These are phyloP conservation scores for Diaporthe batatas DNA, from an alignment of 2,329 filamentous ascomycete species.

Conservation along the genomic window DNA sequence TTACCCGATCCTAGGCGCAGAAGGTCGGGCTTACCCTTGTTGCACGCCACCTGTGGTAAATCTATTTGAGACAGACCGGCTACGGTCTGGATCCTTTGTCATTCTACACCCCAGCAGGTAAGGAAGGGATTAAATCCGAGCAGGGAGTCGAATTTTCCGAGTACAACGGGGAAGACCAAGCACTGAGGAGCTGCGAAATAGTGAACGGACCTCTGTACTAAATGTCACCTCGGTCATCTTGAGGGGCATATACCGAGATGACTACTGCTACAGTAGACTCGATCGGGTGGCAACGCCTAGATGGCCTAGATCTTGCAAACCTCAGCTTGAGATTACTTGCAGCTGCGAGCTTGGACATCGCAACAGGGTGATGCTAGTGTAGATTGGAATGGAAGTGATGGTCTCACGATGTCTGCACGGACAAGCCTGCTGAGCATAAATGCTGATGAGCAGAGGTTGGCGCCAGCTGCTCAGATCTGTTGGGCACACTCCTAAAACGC, in stretches of 20 bases:
- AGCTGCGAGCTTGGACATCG: not conserved
- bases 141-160: not conserved
- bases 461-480: not conserved
- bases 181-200: not conserved
- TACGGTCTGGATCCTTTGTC: constrained; percentile 1
- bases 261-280: not conserved
- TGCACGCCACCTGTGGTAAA: not conserved
- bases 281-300: not conserved
- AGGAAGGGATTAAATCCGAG: not conserved
- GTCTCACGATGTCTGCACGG: not conserved
- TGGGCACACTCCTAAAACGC: too few relatives aligned
- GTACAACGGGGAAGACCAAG: not conserved
- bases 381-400: not conserved
- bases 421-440: not conserved
- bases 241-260: not conserved
- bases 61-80: constrained; percentile 21
- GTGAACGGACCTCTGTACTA: not conserved
- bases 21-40: constrained; percentile 1
- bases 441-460: not conserved
- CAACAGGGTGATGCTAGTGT: too few relatives aligned
- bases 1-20: not conserved
- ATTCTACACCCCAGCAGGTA: not conserved
- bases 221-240: constrained; percentile 3
- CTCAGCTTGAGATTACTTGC: not conserved
- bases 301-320: not conserved